A percentile compares a stretch with the other conserved stretches of the same genome.
phyloP scores from a whole-genome alignment of 176 grass and related monocot species.

The Juncus effusus region DNA sequence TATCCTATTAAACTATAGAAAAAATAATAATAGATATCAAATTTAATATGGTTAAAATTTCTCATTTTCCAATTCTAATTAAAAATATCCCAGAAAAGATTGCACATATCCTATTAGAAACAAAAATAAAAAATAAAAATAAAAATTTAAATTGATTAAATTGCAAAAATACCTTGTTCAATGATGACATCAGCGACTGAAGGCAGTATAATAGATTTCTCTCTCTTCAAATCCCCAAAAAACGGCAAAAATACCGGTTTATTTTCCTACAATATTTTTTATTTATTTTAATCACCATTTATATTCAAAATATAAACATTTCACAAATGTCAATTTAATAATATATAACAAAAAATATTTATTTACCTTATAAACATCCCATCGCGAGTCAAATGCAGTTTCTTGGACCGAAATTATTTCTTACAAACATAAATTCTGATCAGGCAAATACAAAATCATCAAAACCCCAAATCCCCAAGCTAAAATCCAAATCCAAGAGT shows the following conservation, averaged over 20 bases:
- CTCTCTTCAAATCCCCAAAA: conserved; percentile 56
- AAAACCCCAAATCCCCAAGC: conserved; percentile 64
- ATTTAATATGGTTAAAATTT: not conserved
- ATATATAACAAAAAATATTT: not conserved
- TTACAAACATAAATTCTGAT: conserved; percentile 38
- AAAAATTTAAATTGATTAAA: not conserved
- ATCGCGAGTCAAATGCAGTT: conserved; percentile 54
- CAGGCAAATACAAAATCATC: conserved; percentile 60
- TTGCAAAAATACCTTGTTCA: conserved; percentile 53
- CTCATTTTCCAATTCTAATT: too few species aligned
- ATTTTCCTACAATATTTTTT: conserved; percentile 35
- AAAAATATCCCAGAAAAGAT: not conserved
- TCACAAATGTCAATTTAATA: not conserved
- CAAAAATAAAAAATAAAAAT: not conserved
- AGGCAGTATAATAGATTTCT: conserved; percentile 57
- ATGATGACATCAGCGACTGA: conserved; percentile 57
- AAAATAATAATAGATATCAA: not conserved
- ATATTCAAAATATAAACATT: not conserved
- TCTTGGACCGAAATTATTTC: conserved; percentile 43
- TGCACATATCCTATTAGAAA: too few species aligned
- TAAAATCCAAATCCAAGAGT: conserved; percentile 48
- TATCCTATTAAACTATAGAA: not conserved
- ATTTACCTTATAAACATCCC: conserved; percentile 56
- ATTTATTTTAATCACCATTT: not conserved
- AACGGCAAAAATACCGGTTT: conserved; percentile 46